Conservation (phyloP, 768 basidiomycete genomes). For the Pisolithus tinctorius region DNA sequence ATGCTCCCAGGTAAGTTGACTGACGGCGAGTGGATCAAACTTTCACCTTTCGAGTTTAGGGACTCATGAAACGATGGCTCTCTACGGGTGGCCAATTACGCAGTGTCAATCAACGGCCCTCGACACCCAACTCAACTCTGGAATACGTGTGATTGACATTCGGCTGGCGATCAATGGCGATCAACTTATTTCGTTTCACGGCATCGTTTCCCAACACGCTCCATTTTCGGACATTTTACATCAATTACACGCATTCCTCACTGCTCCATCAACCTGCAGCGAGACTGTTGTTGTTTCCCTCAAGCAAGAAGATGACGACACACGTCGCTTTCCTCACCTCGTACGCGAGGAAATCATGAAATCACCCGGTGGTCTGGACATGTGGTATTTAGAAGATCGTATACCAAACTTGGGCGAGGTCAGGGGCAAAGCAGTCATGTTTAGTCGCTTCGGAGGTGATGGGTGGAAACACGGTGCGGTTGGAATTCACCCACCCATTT, state of each 20-base stretch:
- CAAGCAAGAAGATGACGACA: constrained; percentile 75
- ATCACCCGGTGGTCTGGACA: constrained; percentile 42
- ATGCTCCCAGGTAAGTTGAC: constrained; percentile 60
- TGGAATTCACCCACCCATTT: constrained; percentile 81
- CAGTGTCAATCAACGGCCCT: constrained; percentile 82
- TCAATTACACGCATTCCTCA: constrained; percentile 58
- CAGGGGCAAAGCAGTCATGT: constrained; percentile 76
- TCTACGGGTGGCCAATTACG: constrained; percentile 80
- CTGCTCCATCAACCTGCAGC: constrained; percentile 42
- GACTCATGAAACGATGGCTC: constrained; percentile 46
- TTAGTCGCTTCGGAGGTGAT: constrained; percentile 75
- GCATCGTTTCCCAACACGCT: constrained; percentile 63
- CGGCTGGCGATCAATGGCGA: constrained; percentile 63
- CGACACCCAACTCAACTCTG: constrained; percentile 60
- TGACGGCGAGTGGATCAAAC: constrained; percentile 26
- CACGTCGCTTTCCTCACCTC: constrained; percentile 49
- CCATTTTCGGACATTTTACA: constrained; percentile 61
- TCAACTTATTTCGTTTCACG: constrained; percentile 73
- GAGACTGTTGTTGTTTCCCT: constrained; percentile 85
- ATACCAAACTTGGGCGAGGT: constrained; percentile 80
- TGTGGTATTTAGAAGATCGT: constrained; percentile 82
- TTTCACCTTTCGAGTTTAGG: not conserved
- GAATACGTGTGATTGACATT: constrained; percentile 78
- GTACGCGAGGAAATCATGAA: constrained; percentile 59
- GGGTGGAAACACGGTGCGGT: constrained; percentile 71